Evolutionary conservation across 2,329 filamentous ascomycete species (phyloP).

Genomic region (Aquanectria penicillioides): DNA sequence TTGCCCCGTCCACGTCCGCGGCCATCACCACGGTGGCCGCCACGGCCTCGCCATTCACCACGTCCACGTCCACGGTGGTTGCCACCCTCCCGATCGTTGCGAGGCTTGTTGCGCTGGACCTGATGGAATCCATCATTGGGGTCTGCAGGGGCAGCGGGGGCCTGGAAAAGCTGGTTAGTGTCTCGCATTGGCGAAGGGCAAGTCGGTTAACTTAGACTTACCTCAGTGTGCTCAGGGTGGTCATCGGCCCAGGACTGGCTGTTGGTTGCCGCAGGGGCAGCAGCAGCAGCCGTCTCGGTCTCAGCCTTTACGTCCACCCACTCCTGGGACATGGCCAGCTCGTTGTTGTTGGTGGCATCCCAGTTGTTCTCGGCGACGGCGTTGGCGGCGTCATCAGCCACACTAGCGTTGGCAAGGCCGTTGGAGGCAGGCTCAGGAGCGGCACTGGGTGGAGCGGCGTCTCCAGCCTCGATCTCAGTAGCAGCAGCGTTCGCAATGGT

Average conservation of each 20-base stretch:
- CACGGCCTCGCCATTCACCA: too few relatives aligned
- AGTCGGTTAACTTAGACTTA: slow-evolving; percentile 42
- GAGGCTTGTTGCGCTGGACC: slow-evolving; percentile 70
- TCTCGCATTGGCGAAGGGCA: neutral
- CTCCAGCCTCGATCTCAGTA: slow-evolving; percentile 70
- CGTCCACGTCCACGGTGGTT: slow-evolving; percentile 56
- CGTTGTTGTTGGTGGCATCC: slow-evolving; percentile 62
- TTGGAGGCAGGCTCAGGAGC: slow-evolving; percentile 50
- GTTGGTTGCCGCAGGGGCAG: slow-evolving; percentile 66
- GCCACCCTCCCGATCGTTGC: slow-evolving; percentile 61
- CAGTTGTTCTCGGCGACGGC: slow-evolving; percentile 73
- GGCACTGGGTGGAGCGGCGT: slow-evolving; percentile 51
- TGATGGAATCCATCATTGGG: slow-evolving; percentile 77
- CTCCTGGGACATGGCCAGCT: slow-evolving; percentile 65
- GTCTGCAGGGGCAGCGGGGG: slow-evolving; percentile 53
- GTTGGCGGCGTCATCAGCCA: slow-evolving; percentile 65
- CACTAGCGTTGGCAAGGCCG: slow-evolving; percentile 60
- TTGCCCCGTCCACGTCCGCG: slow-evolving; percentile 55
- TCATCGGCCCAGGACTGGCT: slow-evolving; percentile 86
- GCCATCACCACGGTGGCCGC: slow-evolving; percentile 60
- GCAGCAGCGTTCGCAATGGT: slow-evolving; percentile 73
- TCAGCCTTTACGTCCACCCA: slow-evolving; percentile 79
- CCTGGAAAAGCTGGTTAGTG: slow-evolving; percentile 30
- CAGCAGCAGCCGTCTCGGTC: slow-evolving; percentile 75
- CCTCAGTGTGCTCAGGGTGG: slow-evolving; percentile 65